Base-by-base conservation (phyloP, 768 basidiomycete genomes). In the Suillus discolor region DNA sequence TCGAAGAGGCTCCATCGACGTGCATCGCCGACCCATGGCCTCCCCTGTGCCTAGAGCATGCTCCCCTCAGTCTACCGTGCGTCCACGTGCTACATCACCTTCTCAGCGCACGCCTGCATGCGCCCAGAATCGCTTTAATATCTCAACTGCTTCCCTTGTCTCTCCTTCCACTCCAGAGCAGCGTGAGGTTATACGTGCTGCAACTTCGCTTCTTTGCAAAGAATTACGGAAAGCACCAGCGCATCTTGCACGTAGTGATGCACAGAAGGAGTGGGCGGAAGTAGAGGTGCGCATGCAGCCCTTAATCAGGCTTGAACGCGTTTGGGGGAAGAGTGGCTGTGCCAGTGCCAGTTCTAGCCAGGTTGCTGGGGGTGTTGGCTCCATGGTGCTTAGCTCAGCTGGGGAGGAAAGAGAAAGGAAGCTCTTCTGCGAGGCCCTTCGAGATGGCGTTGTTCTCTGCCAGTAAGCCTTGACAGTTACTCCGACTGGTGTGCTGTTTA, bases 361-460 rank as follows among this genome's bases (percentile, higher is more conserved):
- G 64, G 65, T 77, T 57, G 74, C 73, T 49, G 71, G 77, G 42
- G 72, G 75, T 28, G 66, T 75, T 65, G 69, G 70, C 47, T 74
- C 78, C 18, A 75, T 72, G 49, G 80, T 83, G 25, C 66, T 82
- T 20, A 81, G 83, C 69, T 78, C 80, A 28, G 79, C 82, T 36
- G 89, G 89, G 42, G 93, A 92, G 77, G 93, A 94, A 68, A 82
- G 89, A 71, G 92, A 96, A 77, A 80, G 90, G 68, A 83, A 82
- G 62, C 75, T 86, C 39, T 97, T 96, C 71, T 81, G 83, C 41
- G 92, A 95, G 62, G 88, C 91, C 0, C 74, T 96, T 63, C 79
- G 87, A 70, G 95, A 97, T 79, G 95, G 95, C 1, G 91, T 89
- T 75, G 85, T 96, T 25, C 83, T 97, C 28, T 96, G 95, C 87